These are phyloP conservation scores for Leptographium procerum DNA, from an alignment of 2,329 filamentous ascomycete species.

Conservation along the genomic window DNA sequence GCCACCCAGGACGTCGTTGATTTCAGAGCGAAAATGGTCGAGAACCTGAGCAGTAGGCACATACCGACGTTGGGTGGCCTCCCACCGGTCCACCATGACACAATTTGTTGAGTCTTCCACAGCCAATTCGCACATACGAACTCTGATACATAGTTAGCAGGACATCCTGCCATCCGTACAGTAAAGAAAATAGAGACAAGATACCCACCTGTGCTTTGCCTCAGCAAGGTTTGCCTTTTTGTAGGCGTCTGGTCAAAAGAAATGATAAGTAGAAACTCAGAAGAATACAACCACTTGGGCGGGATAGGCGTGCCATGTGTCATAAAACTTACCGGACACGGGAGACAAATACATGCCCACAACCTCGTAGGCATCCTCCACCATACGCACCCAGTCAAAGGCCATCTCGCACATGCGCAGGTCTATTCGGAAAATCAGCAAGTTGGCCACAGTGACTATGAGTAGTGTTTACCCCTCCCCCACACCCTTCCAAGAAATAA, in stretches of 20 bases:
- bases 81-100: conserved; percentile 66
- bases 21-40: conserved; percentile 83
- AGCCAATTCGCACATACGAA: conserved; percentile 80
- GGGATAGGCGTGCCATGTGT: no score
- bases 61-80: conserved; percentile 52
- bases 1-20: conserved; percentile 68
- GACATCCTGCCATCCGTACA: no score
- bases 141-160: conserved; percentile 35
- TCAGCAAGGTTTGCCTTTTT: conserved; percentile 67
- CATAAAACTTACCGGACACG: conserved; percentile 22
- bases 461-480: background rate
- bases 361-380: conserved; percentile 55
- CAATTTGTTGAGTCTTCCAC: conserved; percentile 63
- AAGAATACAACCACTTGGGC: no score
- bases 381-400: conserved; percentile 23
- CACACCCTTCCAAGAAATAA: no score
- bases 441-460: background rate
- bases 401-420: conserved; percentile 27
- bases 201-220: conserved; percentile 10
- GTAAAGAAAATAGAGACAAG: background rate
- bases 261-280: background rate
- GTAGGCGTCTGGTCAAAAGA: conserved; percentile 34
- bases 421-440: conserved; percentile 16
- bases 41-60: conserved; percentile 81
- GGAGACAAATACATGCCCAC: conserved; percentile 76